These are phyloP conservation scores for Sporothrix schenckii DNA, from an alignment of 2,329 filamentous ascomycete genomes.

Conservation along the genomic window DNA sequence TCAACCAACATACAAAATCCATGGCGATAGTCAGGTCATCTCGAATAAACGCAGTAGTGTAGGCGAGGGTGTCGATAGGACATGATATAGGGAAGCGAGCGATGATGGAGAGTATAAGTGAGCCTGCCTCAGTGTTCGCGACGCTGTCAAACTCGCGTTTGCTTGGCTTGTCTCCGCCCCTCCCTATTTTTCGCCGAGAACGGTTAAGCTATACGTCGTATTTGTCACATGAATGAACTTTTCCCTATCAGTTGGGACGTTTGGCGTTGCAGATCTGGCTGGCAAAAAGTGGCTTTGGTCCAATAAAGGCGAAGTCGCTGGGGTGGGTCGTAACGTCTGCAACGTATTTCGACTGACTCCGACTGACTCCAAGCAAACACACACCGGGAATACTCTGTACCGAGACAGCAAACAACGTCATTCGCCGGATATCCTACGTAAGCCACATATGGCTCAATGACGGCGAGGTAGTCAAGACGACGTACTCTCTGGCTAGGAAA, in stretches of 20 bases:
- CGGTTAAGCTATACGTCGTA: not conserved
- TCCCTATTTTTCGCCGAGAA: slow-evolving; percentile 5
- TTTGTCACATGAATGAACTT: slow-evolving; percentile 29
- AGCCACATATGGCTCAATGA: too few species aligned
- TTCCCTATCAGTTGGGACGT: slow-evolving; percentile 21
- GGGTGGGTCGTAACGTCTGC: not conserved
- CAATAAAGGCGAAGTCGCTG: not conserved
- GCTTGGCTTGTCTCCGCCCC: not conserved
- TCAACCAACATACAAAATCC: slow-evolving; percentile 58
- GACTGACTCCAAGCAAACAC: too few species aligned
- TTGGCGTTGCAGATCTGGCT: slow-evolving; percentile 34
- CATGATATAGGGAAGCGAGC: slow-evolving; percentile 5
- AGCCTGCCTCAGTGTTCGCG: not conserved
- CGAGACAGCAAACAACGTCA: too few species aligned
- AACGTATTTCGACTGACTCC: not conserved
- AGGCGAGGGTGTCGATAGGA: not conserved
- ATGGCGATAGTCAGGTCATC: slow-evolving; percentile 55
- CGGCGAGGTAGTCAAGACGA: too few species aligned
- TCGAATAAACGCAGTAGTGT: slow-evolving; percentile 39
- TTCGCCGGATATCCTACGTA: too few species aligned
- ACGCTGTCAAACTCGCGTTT: not conserved
- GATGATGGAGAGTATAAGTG: not conserved
- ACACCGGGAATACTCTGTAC: too few species aligned
- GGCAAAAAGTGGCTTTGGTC: slow-evolving; percentile 27
- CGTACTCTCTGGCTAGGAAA: too few species aligned